Percentiles rank a stretch among this genome's conserved stretches.
These are phyloP conservation scores for Solanum virginianum DNA, from an alignment of 257 asterid genomes.

Conservation along the genomic window DNA sequence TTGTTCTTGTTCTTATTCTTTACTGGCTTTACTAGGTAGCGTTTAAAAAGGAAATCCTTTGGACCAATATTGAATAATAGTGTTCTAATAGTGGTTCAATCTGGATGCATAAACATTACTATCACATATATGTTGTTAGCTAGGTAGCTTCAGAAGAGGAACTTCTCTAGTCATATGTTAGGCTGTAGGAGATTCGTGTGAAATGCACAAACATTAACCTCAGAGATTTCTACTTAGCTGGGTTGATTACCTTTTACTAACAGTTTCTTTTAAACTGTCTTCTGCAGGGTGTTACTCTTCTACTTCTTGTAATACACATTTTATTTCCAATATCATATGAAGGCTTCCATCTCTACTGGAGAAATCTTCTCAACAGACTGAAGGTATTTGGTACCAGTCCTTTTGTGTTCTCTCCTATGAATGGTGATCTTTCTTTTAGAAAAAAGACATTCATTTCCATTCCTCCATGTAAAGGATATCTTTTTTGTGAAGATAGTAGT, in stretches of 20 bases:
- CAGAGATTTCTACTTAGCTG: background rate
- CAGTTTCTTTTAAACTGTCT: background rate
- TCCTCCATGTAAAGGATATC: background rate
- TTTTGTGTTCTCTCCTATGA: background rate
- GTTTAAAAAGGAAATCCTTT: background rate
- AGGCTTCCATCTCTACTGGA: slow-evolving; percentile 69
- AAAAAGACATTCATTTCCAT: background rate
- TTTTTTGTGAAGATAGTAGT: background rate
- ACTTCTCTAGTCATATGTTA: background rate
- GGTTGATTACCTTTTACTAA: background rate
- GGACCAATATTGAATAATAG: background rate
- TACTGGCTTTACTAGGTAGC: background rate
- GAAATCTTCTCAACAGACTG: slow-evolving; percentile 44
- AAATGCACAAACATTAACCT: background rate
- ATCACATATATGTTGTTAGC: background rate
- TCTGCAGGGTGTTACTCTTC: slow-evolving; percentile 58
- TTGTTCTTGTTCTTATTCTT: background rate
- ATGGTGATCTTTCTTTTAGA: background rate
- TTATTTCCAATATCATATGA: slow-evolving; percentile 71
- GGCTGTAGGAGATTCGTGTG: background rate
- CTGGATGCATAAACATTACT: background rate
- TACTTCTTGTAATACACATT: slow-evolving; percentile 58
- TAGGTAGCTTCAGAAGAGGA: background rate
- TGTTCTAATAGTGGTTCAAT: background rate
- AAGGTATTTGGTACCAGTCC: slow-evolving; percentile 39